phyloP scores from a whole-genome alignment of 306 rosid species.

The Malus sylvestris region DNA sequence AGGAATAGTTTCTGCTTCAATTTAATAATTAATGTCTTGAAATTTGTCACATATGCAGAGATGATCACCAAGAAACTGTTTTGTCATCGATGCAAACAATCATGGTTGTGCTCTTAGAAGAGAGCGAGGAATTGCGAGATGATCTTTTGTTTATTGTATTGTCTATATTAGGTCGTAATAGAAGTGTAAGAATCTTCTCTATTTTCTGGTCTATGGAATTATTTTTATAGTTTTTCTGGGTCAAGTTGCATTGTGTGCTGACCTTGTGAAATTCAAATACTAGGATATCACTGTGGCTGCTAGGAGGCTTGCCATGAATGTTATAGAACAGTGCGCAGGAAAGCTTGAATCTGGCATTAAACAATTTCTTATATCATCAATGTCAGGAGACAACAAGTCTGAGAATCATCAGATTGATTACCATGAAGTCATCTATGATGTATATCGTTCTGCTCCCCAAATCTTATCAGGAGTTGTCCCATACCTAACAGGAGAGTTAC shows the following conservation, averaged over 20 bases:
- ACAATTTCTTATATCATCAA: slow-evolving; percentile 71
- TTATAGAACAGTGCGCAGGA: slow-evolving; percentile 68
- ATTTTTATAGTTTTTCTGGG: not conserved
- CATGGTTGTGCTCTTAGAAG: slow-evolving; percentile 87
- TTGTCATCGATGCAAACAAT: slow-evolving; percentile 91
- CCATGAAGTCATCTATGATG: slow-evolving; percentile 80
- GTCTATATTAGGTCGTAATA: slow-evolving; percentile 70
- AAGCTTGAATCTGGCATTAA: slow-evolving; percentile 86
- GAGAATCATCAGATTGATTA: slow-evolving; percentile 53
- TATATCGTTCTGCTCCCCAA: slow-evolving; percentile 87
- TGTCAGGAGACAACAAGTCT: slow-evolving; percentile 78
- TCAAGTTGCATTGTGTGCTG: not conserved
- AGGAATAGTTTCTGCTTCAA: not conserved
- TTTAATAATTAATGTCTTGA: not conserved
- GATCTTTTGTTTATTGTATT: slow-evolving; percentile 61
- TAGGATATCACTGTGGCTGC: slow-evolving; percentile 83
- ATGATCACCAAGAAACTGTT: slow-evolving; percentile 92
- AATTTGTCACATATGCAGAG: slow-evolving; percentile 43
- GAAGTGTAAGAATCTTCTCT: slow-evolving; percentile 51
- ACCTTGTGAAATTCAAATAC: slow-evolving; percentile 24
- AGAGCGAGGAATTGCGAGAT: slow-evolving; percentile 83
- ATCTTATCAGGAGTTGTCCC: slow-evolving; percentile 76
- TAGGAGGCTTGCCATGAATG: slow-evolving; percentile 97
- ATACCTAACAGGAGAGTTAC: slow-evolving; percentile 84
- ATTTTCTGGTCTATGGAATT: slow-evolving; percentile 17